Evolutionary conservation across 2,329 filamentous ascomycete genomes (phyloP).

Genomic region (Neopestalotiopsis rosae): DNA sequence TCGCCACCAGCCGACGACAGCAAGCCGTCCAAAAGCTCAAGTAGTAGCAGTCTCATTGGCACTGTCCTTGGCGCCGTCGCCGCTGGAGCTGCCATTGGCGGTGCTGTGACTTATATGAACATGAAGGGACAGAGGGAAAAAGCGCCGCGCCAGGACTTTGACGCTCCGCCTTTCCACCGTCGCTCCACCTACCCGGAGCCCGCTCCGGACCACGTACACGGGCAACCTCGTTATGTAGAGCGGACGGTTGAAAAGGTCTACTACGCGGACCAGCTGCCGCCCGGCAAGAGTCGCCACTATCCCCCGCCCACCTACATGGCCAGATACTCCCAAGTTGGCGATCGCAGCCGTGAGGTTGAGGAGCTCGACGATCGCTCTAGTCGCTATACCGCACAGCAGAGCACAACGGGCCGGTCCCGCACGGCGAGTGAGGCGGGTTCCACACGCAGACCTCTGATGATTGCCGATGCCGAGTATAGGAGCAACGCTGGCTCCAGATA

Average conservation of each 20-base stretch:
- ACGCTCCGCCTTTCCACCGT: constrained; percentile 45
- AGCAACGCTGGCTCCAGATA: constrained; percentile 46
- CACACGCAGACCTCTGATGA: constrained; percentile 42
- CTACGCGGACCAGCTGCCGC: constrained; percentile 40
- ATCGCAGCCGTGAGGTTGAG: constrained; percentile 38
- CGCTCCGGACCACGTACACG: constrained; percentile 31
- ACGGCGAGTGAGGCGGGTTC: constrained; percentile 47
- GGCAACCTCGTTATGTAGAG: constrained; percentile 41
- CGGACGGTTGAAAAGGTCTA: constrained; percentile 43
- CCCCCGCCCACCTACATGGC: constrained; percentile 42
- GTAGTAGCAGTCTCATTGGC: constrained; percentile 71
- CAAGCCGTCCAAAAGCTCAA: constrained; percentile 48
- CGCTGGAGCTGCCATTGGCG: constrained; percentile 73
- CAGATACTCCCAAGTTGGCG: constrained; percentile 40
- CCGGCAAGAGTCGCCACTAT: constrained; percentile 35
- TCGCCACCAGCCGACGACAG: constrained; percentile 30
- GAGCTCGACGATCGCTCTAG: constrained; percentile 47
- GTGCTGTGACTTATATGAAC: constrained; percentile 72
- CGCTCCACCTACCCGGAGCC: constrained; percentile 52
- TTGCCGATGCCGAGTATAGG: constrained; percentile 46
- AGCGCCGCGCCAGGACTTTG: constrained; percentile 46
- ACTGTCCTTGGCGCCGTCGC: constrained; percentile 76
- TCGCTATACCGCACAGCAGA: constrained; percentile 45
- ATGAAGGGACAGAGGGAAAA: constrained; percentile 60
- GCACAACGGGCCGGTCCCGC: constrained; percentile 38